Conservation (phyloP, 2,329 filamentous ascomycete species). For the Ceratocystis huliohia region DNA sequence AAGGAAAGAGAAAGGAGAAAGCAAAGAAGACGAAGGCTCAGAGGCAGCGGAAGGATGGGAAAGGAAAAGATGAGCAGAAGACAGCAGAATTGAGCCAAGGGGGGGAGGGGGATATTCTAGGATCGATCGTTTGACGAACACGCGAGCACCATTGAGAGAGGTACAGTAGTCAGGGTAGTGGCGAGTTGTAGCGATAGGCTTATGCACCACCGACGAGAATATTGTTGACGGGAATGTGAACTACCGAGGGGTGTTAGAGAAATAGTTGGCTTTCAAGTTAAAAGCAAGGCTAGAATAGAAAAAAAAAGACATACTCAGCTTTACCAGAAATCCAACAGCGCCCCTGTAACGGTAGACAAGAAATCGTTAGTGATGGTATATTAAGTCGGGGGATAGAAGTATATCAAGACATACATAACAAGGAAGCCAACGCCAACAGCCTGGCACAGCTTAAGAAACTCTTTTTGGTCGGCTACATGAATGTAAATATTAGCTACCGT, state of each 20-base stretch:
- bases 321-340: conserved; percentile 56
- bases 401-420: conserved; percentile 38
- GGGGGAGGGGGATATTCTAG: background rate
- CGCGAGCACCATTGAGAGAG: too few relatives aligned
- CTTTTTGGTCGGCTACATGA: conserved; percentile 30
- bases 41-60: background rate
- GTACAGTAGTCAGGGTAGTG: too few relatives aligned
- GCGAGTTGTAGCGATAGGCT: conserved; percentile 19
- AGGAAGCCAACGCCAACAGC: conserved; percentile 58
- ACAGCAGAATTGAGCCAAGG: background rate
- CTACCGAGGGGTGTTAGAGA: conserved; percentile 27
- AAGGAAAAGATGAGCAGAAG: background rate
- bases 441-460: conserved; percentile 37
- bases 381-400: background rate
- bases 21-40: too few relatives aligned
- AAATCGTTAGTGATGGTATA: background rate
- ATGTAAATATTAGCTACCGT: conserved; percentile 8
- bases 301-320: conserved; percentile 42
- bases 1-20: background rate
- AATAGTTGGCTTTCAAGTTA: background rate
- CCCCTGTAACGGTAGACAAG: conserved; percentile 28
- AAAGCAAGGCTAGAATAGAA: background rate
- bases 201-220: conserved; percentile 56
- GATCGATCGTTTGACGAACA: too few relatives aligned
- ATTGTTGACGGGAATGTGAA: conserved; percentile 59